phyloP scores from a whole-genome alignment of 2,329 filamentous ascomycete genomes.

The Penicillium griseofulvum region DNA sequence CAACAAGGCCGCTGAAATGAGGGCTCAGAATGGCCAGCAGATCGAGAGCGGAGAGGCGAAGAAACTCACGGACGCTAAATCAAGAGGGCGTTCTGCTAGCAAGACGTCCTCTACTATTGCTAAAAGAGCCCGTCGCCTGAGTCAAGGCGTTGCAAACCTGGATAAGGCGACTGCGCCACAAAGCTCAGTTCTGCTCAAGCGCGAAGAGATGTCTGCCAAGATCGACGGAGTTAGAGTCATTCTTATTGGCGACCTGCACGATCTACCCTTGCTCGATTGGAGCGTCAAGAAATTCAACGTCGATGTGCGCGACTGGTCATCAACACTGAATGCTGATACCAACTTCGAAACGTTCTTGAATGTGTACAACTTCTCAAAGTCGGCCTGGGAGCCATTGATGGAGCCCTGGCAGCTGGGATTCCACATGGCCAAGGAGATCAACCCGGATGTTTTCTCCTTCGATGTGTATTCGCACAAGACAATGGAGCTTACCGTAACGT shows the following conservation, averaged over 20 bases:
- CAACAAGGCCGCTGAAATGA: conserved; percentile 84
- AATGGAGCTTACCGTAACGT: conserved; percentile 88
- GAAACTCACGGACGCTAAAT: conserved; percentile 47
- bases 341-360: conserved; percentile 94
- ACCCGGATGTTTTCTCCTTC: conserved; percentile 73
- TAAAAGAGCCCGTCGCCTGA: conserved; percentile 47
- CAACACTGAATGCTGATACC: conserved; percentile 79
- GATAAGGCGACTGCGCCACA: conserved; percentile 38
- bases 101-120: conserved; percentile 44
- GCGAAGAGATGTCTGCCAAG: conserved; percentile 80
- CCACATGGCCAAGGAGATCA: conserved; percentile 74
- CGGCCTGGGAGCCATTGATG: conserved; percentile 92
- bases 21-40: conserved; percentile 51
- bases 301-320: conserved; percentile 86
- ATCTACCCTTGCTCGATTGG: conserved; percentile 90
- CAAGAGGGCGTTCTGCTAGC: conserved; percentile 50
- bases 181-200: conserved; percentile 57
- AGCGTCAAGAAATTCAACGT: conserved; percentile 87
- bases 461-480: conserved; percentile 86
- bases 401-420: conserved; percentile 97
- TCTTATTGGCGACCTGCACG: conserved; percentile 91
- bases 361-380: conserved; percentile 98
- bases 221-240: conserved; percentile 89
- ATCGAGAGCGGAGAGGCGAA: conserved; percentile 54
- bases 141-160: conserved; percentile 38